A percentile compares a stretch with the other conserved stretches of the same genome.
Evolutionary conservation across 129 eudicot species (phyloP).

Genomic region (Pulicaria dysenterica): DNA sequence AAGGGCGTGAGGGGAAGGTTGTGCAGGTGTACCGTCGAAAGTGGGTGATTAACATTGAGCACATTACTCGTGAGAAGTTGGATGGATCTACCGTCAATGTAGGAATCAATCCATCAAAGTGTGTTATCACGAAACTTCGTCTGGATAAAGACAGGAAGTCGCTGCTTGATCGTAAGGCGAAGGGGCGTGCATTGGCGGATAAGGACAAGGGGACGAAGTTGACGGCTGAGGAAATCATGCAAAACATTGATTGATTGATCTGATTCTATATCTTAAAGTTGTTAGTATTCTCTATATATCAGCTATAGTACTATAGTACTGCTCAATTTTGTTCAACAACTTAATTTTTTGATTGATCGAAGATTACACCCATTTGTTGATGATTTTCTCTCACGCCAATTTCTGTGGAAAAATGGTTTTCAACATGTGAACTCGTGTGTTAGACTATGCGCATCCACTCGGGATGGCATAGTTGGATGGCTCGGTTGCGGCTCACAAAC

Average conservation of each 20-base stretch:
- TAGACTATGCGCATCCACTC: no score
- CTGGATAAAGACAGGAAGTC: conserved; percentile 65
- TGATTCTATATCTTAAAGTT: not conserved
- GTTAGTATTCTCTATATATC: conserved; percentile 10
- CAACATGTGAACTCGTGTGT: no score
- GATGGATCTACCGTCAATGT: conserved; percentile 72
- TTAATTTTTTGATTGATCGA: not conserved
- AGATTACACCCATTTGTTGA: not conserved
- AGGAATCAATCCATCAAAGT: conserved; percentile 58
- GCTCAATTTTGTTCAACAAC: not conserved
- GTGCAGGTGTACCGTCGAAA: conserved; percentile 72
- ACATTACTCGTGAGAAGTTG: conserved; percentile 78
- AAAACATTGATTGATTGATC: conserved; percentile 48
- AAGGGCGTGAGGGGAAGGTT: conserved; percentile 80
- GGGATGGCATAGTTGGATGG: no score
- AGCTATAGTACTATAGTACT: not conserved
- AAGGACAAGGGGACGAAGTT: conserved; percentile 80
- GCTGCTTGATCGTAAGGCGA: conserved; percentile 65
- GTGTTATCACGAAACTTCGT: conserved; percentile 53
- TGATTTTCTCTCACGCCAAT: not conserved
- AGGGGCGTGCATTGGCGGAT: conserved; percentile 69
- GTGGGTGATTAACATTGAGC: conserved; percentile 76
- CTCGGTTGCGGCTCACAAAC: no score
- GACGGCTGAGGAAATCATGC: conserved; percentile 73
- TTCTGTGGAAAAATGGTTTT: no score